Evolutionary conservation across 306 rosid species (phyloP), one percentile per base, ranked within the genome.

Genomic region (Medicago arabica): DNA sequence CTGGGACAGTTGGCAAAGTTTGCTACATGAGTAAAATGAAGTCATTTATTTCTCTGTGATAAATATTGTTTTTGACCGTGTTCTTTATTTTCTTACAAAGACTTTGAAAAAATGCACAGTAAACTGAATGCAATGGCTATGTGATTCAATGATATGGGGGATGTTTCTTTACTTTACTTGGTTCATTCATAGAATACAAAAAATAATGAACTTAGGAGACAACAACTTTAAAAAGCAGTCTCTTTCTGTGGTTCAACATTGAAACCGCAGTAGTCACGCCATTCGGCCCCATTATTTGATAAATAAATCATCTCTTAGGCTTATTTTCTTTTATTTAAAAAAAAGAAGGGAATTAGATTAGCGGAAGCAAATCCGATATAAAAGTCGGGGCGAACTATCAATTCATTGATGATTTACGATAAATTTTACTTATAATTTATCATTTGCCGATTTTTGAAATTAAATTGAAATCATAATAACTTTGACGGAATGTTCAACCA

Each of bases 121-220:
- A 31, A 66, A 36, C 5, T 16, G 10, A 11, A 63, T 19, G 50
- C 44, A 71, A 53, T 50, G 67, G 58, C 5, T 58, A 19, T 4
- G 76, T 46, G 25, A 64, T 83, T 80, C 66, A 84, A 80, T 80
- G 82, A 77, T 80, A 60, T 54, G 67, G 75, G 69, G 19, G 74
- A 31, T 71, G 79, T 75, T 80, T 80, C 74, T 55, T 57, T 62
- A 67, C 66, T 19, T 77, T 54, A 36, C 59, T 31, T 73, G 44
- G 28, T 77, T 78, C 80, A 71, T 69, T 81, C 83, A 71, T 69
- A 61, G 76, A 70, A 44, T 63, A 46, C 40, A 43, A 28, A 15
- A 15, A 44, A 46, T 9, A 31, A 67, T 47, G 10, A 57, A n/a
- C 19, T 14, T 34, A 13, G 14, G 40, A 75, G 80, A 59, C 79